Evolutionary conservation across 345 rosid genomes (phyloP), one percentile per base, ranked within the genome.

Genomic region (Adansonia digitata): DNA sequence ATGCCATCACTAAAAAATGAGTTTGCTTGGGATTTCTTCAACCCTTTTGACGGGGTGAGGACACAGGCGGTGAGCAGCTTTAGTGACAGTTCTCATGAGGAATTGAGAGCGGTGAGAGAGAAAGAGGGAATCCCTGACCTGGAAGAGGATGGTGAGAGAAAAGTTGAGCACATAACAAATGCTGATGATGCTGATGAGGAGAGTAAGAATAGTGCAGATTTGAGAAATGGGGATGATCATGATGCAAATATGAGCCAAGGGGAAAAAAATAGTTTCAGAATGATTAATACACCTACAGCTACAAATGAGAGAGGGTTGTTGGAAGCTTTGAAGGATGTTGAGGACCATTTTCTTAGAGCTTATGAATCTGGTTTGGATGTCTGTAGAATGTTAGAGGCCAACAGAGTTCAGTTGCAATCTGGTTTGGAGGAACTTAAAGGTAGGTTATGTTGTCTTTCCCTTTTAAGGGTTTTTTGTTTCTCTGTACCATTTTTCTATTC

Each of bases 351-450:
- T 66, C 8, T 67, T 24, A 80, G 74, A 75, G 85, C 84, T 60
- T 77, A 74, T 80, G 79, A 82, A 37, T 84, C 89, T 67, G 89
- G 89, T 69, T 56, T 83, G 74, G 89, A 82, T 49, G 74, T 86
- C 63, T 81, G 87, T 39, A 82, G 77, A 71, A 80, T 86, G 84
- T 65, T 86, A 35, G 89, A 84, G 63, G 82, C 85, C 39, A 82
- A 71, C n/a, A 80, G 69, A 74, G 67, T 72, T 22, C 85, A 74
- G 49, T 69, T 80, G 80, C 82, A 72, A 40, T 76, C 80, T 72
- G 81, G 82, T 64, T 72, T 74, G 49, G 88, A 80, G 65, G 84
- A 81, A 63, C 78, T 82, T 15, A 82, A 70, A 82, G 89, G 89
- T 84, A 51, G 10, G 61, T 49, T 5, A 6, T 14, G 1, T 27